Evolutionary conservation across 1,284 basidiomycete species (phyloP).

Genomic region (Pterulicium gracile): DNA sequence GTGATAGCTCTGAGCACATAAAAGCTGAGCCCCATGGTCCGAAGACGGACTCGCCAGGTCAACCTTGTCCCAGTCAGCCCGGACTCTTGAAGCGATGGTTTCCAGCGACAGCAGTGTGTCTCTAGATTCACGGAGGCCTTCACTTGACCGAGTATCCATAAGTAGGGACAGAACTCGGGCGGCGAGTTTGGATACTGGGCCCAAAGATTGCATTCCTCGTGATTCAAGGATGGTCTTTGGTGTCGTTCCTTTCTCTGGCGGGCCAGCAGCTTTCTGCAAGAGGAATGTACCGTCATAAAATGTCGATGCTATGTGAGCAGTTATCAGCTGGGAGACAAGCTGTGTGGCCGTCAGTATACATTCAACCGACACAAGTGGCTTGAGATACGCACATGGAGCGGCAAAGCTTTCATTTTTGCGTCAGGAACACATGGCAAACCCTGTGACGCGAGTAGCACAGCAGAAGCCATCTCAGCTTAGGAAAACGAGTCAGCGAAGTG

Average conservation of each 20-base stretch:
- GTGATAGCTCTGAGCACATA: too few relatives aligned
- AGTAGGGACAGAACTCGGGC: slow-evolving; percentile 36
- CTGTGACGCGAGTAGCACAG: not conserved
- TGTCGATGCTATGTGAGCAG: not conserved
- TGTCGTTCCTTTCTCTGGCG: too few relatives aligned
- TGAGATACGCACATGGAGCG: not conserved
- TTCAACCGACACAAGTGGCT: not conserved
- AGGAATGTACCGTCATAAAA: slow-evolving; percentile 20
- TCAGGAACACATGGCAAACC: not conserved
- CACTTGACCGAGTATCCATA: slow-evolving; percentile 31
- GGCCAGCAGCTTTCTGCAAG: too few relatives aligned
- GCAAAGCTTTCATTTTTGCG: not conserved
- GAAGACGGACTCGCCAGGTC: slow-evolving; percentile 29
- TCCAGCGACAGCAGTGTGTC: slow-evolving; percentile 30
- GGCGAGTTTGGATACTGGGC: slow-evolving; percentile 39
- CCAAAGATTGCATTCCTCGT: slow-evolving; percentile 35
- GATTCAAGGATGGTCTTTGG: too few relatives aligned
- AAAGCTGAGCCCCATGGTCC: too few relatives aligned
- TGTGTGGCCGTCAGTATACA: not conserved
- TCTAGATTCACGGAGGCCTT: slow-evolving; percentile 33
- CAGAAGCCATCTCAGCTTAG: not conserved
- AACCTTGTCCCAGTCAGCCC: slow-evolving; percentile 41
- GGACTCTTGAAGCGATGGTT: slow-evolving; percentile 29
- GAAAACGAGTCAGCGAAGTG: too few relatives aligned
- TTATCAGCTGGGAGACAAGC: not conserved